Evolutionary conservation across 139 green algal genomes (phyloP).

Genomic region (Ettlia oleoabundans): DNA sequence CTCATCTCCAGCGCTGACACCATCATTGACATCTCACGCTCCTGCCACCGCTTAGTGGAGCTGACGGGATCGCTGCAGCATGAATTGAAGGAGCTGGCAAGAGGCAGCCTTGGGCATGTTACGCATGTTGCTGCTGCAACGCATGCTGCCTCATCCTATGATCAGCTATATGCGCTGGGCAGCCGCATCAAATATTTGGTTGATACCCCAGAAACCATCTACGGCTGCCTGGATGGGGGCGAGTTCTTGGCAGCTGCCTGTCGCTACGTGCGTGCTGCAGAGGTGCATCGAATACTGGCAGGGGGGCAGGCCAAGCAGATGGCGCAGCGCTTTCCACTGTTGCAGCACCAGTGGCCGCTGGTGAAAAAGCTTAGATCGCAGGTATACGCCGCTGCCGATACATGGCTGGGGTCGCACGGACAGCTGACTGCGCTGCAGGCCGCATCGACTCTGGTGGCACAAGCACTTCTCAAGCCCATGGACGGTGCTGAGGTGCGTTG

Average conservation of each 20-base stretch:
- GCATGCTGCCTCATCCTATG: conserved; percentile 26
- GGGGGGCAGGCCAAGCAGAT: conserved; percentile 36
- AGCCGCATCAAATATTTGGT: conserved; percentile 94
- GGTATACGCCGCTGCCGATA: conserved; percentile 55
- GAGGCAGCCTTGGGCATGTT: neutral
- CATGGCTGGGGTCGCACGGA: conserved; percentile 57
- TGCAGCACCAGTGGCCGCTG: conserved; percentile 89
- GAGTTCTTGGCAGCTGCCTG: conserved; percentile 82
- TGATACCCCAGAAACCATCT: conserved; percentile 97
- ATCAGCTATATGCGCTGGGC: conserved; percentile 75
- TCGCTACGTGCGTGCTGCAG: conserved; percentile 76
- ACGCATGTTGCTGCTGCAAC: neutral
- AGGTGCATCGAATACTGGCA: conserved; percentile 75
- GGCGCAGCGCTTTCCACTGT: conserved; percentile 81
- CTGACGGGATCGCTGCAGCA: conserved; percentile 69
- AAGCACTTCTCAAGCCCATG: conserved; percentile 43
- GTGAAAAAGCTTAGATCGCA: conserved; percentile 88
- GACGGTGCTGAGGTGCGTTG: conserved; percentile 36
- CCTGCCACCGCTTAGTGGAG: conserved; percentile 64
- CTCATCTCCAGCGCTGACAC: conserved; percentile 94
- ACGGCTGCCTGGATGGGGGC: conserved; percentile 85
- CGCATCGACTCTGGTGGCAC: conserved; percentile 22
- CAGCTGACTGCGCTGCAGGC: conserved; percentile 44
- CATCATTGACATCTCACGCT: conserved; percentile 81
- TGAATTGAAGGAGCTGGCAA: conserved; percentile 14